Evolutionary conservation across 2,329 filamentous ascomycete genomes (phyloP).

Genomic region (Exophiala sp.): DNA sequence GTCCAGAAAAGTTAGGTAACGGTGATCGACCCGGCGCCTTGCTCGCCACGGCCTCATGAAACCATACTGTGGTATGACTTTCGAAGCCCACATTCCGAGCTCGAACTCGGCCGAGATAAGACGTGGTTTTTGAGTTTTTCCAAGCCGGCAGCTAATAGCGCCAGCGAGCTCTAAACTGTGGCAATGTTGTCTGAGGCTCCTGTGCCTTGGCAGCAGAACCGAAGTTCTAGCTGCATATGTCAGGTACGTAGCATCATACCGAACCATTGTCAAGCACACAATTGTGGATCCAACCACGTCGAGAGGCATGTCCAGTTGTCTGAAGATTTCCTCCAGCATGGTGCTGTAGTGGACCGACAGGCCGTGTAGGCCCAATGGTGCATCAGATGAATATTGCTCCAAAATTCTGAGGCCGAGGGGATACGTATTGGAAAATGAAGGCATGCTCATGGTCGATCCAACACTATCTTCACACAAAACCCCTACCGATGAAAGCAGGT

Average conservation of each 20-base stretch:
- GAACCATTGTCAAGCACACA: neutral
- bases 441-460: too few species aligned
- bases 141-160: neutral
- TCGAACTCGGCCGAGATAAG: neutral
- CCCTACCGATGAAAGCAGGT: too few species aligned
- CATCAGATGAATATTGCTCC: too few species aligned
- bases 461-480: too few species aligned
- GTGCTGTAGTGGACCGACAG: neutral
- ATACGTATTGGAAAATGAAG: too few species aligned
- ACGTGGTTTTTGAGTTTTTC: neutral
- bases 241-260: slow-evolving; percentile 3
- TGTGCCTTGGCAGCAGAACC: neutral
- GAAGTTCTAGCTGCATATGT: slow-evolving; percentile 5
- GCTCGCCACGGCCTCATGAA: too few species aligned
- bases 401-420: too few species aligned
- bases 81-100: too few species aligned
- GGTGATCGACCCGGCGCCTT: too few species aligned
- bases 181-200: neutral
- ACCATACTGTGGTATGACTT: too few species aligned
- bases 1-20: too few species aligned
- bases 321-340: neutral
- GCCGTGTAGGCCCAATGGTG: neutral
- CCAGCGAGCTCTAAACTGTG: too few species aligned
- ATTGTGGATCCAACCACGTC: neutral
- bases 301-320: neutral